Evolutionary conservation across 73 alveolate species (phyloP), one percentile per base, ranked within the genome.

Genomic region (Durusdinium trenchii): DNA sequence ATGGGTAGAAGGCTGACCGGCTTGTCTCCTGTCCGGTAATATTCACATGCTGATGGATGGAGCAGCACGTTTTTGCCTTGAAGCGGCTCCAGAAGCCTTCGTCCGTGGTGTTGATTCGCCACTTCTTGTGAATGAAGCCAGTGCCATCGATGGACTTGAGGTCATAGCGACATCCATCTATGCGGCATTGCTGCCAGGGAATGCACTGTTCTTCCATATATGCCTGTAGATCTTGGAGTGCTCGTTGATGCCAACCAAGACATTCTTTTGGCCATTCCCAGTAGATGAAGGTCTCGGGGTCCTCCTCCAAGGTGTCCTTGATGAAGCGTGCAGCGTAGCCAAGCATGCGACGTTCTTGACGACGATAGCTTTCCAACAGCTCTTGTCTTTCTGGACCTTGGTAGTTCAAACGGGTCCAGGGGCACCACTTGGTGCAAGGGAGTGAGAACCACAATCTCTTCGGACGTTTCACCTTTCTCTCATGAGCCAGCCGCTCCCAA

Each of bases 361-460:
- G 90, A 6, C 69, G 67, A 45, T 42, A 42, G 6, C 47, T 28
- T 46, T 79, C 90, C 2, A 79, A 64, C 23, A 42, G 61, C 23
- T 10, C 67, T 1, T 46, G 45, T 3, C 90, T 61, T 3, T 45
- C 90, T 0, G 43, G 14, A 0, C 38, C 18, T 12, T 40, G 14
- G 64, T 79, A 79, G 90, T 79, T 47, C 67, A 79, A 6, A 12
- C 38, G 18, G 16, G 61, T 79, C 90, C 90, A 79, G 3, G 67
- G 67, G 23, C 90, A 79, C 90, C 90, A 79, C 16, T 45, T 79
- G 0, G 90, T 79, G 90, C 90, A 79, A 1, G 90, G 90, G 38
- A 79, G 42, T 0, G 67, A 42, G 43, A 79, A 45, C 90, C 90
- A 79, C 1, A 79, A 32, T 64, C 40, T 42, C 67, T 6, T 0